A percentile compares a stretch with the other conserved stretches of the same genome.
phyloP scores from a whole-genome alignment of 495 filamentous ascomycete genomes.

The Talaromyces wortmannii region DNA sequence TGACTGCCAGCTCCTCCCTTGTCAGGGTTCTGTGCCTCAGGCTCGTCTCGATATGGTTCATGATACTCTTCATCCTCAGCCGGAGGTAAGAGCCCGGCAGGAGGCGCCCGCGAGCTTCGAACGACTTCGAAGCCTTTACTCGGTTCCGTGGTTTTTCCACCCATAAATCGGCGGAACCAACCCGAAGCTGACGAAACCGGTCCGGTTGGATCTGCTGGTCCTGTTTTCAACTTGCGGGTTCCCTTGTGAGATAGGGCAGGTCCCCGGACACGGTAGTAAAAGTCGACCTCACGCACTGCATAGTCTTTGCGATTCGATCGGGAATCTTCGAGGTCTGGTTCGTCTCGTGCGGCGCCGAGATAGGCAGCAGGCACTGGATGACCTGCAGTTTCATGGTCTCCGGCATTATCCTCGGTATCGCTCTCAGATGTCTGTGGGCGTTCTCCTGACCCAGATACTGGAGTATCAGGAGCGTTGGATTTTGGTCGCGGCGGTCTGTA shows the following conservation, averaged over 20 bases:
- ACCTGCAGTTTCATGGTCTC: constrained; percentile 10
- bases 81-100: constrained; percentile 29
- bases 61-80: constrained; percentile 35
- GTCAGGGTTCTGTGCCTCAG: constrained; percentile 24
- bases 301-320: constrained; percentile 67
- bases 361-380: constrained; percentile 49
- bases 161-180: constrained; percentile 76
- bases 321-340: constrained; percentile 45
- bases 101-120: constrained; percentile 65
- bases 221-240: constrained; percentile 80
- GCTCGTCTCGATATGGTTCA: constrained; percentile 54
- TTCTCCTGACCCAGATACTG: constrained; percentile 26
- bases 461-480: constrained; percentile 48
- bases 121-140: constrained; percentile 97
- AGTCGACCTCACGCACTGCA: constrained; percentile 86
- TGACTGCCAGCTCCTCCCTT: constrained; percentile 9
- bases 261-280: constrained; percentile 87
- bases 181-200: constrained; percentile 81
- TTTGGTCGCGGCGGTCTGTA: constrained; percentile 76
- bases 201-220: constrained; percentile 89
- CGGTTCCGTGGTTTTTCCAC: constrained; percentile 78
- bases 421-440: constrained; percentile 32
- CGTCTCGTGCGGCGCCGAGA: constrained; percentile 42
- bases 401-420: constrained; percentile 23
- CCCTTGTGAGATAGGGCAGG: constrained; percentile 79